Percentiles rank a stretch among this genome's conserved stretches.
Evolutionary conservation across 768 basidiomycete genomes (phyloP).

Genomic region (Amylocystis lapponica): DNA sequence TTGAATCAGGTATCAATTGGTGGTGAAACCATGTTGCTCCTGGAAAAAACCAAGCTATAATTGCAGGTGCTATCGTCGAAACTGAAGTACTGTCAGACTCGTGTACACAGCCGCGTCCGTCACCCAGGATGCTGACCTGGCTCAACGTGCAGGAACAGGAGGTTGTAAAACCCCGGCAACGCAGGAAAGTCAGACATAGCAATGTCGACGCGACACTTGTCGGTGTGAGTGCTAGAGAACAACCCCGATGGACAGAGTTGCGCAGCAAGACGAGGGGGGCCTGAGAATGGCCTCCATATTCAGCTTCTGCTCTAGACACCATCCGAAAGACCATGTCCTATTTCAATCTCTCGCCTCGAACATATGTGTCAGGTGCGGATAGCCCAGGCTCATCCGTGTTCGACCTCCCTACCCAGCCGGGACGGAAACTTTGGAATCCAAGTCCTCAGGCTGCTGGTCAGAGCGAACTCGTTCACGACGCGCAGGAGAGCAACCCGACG

Average conservation of each 20-base stretch:
- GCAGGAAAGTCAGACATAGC: slow-evolving; percentile 43
- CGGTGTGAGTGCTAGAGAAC: neutral
- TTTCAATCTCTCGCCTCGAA: slow-evolving; percentile 13
- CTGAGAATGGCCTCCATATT: neutral
- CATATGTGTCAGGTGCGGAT: slow-evolving; percentile 22
- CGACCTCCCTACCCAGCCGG: slow-evolving; percentile 54
- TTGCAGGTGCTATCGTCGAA: slow-evolving; percentile 44
- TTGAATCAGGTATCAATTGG: slow-evolving; percentile 50
- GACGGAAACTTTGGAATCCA: slow-evolving; percentile 1
- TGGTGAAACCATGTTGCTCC: slow-evolving; percentile 65
- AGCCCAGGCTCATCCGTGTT: slow-evolving; percentile 74
- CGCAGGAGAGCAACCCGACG: slow-evolving; percentile 27
- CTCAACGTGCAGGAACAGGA: slow-evolving; percentile 61
- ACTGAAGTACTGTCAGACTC: too few species aligned
- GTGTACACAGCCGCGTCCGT: too few species aligned
- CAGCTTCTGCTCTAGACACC: neutral
- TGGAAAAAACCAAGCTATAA: slow-evolving; percentile 50
- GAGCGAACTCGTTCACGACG: slow-evolving; percentile 3
- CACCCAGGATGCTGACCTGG: too few species aligned
- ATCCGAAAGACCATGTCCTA: slow-evolving; percentile 6
- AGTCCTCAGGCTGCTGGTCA: slow-evolving; percentile 3
- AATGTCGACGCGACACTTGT: neutral
- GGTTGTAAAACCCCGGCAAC: slow-evolving; percentile 55
- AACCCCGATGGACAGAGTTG: neutral
- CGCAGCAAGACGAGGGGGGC: neutral